Percentiles rank a stretch among this genome's conserved stretches.
These are phyloP conservation scores for Trichomonas tenax DNA, from an alignment of 208 protist genomes.

Conservation along the genomic window DNA sequence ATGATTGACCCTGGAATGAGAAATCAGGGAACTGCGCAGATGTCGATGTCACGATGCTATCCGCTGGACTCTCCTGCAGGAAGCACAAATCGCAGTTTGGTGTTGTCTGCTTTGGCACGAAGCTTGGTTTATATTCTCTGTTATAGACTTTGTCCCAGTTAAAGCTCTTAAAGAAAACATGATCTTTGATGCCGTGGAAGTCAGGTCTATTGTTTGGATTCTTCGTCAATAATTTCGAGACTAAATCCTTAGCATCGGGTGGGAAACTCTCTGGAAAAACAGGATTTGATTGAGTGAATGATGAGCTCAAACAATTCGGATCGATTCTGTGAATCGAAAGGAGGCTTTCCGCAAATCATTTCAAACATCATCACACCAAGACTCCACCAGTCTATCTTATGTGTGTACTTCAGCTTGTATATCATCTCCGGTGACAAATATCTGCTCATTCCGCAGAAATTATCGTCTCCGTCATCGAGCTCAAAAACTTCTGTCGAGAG, in stretches of 20 bases:
- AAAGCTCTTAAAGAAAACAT: slow-evolving; percentile 20
- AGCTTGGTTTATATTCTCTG: slow-evolving; percentile 24
- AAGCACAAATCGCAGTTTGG: slow-evolving; percentile 28
- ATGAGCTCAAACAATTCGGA: background rate
- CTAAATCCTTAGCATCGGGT: background rate
- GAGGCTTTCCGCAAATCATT: background rate
- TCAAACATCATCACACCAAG: background rate
- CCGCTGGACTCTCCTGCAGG: slow-evolving; percentile 17
- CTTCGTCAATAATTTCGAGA: background rate
- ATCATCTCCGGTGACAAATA: slow-evolving; percentile 37
- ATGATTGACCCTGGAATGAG: background rate
- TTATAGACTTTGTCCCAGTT: slow-evolving; percentile 23
- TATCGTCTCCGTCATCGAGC: slow-evolving; percentile 33
- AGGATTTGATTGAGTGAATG: background rate
- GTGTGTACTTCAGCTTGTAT: background rate
- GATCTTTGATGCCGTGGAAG: slow-evolving; percentile 35
- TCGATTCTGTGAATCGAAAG: background rate
- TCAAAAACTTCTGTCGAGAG: slow-evolving; percentile 44
- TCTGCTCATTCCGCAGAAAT: slow-evolving; percentile 57
- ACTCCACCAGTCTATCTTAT: background rate
- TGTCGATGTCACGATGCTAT: slow-evolving; percentile 8
- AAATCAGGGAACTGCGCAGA: background rate
- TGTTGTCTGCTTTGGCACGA: background rate
- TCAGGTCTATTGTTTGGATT: background rate
- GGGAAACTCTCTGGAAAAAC: background rate